phyloP scores from a whole-genome alignment of 768 basidiomycete genomes.

The Kwoniella mangroviensis region DNA sequence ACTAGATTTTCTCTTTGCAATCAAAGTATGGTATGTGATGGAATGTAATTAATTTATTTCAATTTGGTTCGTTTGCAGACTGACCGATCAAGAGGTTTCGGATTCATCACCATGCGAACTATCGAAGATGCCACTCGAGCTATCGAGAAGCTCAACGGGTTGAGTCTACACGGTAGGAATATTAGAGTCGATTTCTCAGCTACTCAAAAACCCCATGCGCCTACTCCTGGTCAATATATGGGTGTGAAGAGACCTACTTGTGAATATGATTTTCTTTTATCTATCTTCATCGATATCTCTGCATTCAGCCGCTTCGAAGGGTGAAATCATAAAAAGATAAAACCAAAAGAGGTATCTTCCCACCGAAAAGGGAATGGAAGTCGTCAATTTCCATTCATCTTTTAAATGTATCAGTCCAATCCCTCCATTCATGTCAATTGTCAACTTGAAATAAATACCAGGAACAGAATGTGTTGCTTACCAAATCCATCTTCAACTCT shows the following conservation, averaged over 20 bases:
- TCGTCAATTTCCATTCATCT: too few relatives aligned
- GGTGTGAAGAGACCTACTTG: slow-evolving; percentile 64
- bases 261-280: slow-evolving; percentile 19
- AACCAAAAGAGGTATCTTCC: too few relatives aligned
- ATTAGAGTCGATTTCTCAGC: slow-evolving; percentile 98
- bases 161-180: slow-evolving; percentile 90
- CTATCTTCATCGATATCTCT: too few relatives aligned
- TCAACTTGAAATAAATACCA: not conserved
- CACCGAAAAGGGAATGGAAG: too few relatives aligned
- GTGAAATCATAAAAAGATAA: too few relatives aligned
- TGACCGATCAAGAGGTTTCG: slow-evolving; percentile 95
- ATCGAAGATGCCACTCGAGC: slow-evolving; percentile 87
- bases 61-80: slow-evolving; percentile 61
- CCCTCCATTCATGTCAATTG: not conserved
- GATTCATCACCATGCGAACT: slow-evolving; percentile 90
- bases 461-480: slow-evolving; percentile 16
- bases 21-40: not conserved
- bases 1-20: too few relatives aligned
- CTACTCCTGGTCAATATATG: slow-evolving; percentile 98
- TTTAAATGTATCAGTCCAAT: too few relatives aligned
- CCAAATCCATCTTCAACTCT: not conserved
- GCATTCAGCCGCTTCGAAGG: too few relatives aligned
- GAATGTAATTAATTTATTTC: not conserved
- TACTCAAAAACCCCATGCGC: slow-evolving; percentile 88
- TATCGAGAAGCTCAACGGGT: slow-evolving; percentile 87